Conservation (phyloP, 83 land plant species). For the Larix sibirica region DNA sequence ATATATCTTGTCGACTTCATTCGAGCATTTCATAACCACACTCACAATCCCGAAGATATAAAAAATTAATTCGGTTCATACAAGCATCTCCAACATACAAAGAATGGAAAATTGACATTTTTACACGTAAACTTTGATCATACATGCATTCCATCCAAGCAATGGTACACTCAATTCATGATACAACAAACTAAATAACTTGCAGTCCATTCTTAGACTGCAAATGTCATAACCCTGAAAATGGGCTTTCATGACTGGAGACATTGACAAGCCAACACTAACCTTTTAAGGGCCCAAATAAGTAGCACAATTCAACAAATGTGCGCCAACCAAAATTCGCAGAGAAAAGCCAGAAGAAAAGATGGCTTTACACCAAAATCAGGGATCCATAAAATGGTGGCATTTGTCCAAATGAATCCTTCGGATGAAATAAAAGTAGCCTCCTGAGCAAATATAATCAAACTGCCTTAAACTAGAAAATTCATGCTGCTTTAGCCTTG, state of each 20-base stretch:
- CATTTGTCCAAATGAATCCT: not conserved
- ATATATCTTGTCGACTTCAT: not conserved
- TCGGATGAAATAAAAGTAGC: not conserved
- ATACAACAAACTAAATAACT: not conserved
- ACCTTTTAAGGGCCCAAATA: not conserved
- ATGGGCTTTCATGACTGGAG: not conserved
- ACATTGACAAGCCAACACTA: not conserved
- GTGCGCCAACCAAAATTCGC: not conserved
- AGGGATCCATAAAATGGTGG: not conserved
- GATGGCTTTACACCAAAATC: not conserved
- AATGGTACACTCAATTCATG: constrained; percentile 15
- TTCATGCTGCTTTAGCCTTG: constrained; percentile 54
- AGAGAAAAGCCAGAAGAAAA: not conserved
- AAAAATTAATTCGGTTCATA: not conserved
- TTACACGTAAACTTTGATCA: not conserved
- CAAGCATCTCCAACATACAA: not conserved
- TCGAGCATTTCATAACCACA: not conserved
- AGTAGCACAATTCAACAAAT: not conserved
- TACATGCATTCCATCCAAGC: not conserved
- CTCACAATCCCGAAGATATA: too few relatives aligned
- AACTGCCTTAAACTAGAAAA: not conserved
- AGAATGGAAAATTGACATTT: not conserved
- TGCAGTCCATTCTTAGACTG: not conserved
- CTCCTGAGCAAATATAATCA: not conserved
- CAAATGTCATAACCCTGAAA: not conserved